These are phyloP conservation scores for Nannochloropsis oceanica DNA, from an alignment of 108 stramenopile species.

Conservation along the genomic window DNA sequence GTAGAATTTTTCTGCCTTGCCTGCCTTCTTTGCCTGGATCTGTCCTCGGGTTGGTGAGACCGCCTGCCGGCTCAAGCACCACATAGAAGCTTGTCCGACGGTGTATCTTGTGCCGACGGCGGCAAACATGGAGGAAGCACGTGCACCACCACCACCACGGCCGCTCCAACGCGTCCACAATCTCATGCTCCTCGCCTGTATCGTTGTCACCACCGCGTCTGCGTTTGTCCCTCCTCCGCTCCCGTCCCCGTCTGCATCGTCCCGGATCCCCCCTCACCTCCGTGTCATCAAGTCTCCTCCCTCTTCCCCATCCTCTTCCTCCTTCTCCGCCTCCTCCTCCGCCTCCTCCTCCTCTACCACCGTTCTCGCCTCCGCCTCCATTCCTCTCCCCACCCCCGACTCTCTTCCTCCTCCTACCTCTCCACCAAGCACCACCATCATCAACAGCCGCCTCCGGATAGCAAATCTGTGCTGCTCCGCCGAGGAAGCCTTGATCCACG, in stretches of 20 bases:
- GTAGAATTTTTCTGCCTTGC: too few species aligned
- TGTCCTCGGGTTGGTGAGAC: too few species aligned
- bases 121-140: too few species aligned
- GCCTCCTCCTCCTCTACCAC: neutral
- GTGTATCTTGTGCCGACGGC: too few species aligned
- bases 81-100: too few species aligned
- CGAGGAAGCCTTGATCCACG: neutral
- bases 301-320: neutral
- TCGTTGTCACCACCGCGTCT: too few species aligned
- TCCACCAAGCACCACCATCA: neutral
- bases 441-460: neutral
- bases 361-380: neutral
- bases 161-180: too few species aligned
- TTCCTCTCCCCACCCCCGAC: neutral
- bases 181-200: too few species aligned
- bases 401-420: neutral
- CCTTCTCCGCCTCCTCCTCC: neutral
- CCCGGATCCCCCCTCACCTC: neutral
- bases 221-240: too few species aligned
- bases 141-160: too few species aligned
- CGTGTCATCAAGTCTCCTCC: neutral
- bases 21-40: too few species aligned
- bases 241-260: neutral
- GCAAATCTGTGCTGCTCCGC: neutral
- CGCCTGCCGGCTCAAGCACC: too few species aligned